These are phyloP conservation scores for Grifola frondosa DNA, from an alignment of 1,284 basidiomycete genomes.

Conservation along the genomic window DNA sequence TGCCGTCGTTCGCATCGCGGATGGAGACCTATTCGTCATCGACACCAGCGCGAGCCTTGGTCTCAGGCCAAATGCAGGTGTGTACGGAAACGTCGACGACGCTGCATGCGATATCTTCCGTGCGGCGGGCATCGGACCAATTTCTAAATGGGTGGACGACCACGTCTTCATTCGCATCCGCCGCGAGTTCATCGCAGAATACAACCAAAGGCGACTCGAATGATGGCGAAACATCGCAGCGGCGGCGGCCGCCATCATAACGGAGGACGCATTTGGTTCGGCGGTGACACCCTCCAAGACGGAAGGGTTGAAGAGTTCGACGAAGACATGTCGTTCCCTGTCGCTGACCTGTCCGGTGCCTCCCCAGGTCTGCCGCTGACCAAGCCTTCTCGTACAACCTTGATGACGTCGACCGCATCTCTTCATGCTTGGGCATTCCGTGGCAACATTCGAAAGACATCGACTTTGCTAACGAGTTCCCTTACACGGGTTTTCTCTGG, in stretches of 20 bases:
- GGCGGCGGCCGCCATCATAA: constrained; percentile 19
- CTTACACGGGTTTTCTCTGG: constrained; percentile 29
- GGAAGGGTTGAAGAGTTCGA: constrained; percentile 17
- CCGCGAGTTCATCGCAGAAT: constrained; percentile 12
- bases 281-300: constrained; percentile 18
- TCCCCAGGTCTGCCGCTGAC: constrained; percentile 14
- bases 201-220: constrained; percentile 18
- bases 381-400: constrained; percentile 16
- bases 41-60: constrained; percentile 35
- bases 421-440: constrained; percentile 20
- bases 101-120: constrained; percentile 32
- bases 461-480: constrained; percentile 6
- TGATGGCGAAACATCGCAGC: too few relatives aligned
- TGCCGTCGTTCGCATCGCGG: constrained; percentile 25
- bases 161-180: constrained; percentile 36
- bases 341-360: constrained; percentile 9
- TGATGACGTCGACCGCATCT: constrained; percentile 20
- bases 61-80: constrained; percentile 26
- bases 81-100: constrained; percentile 32
- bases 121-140: constrained; percentile 30
- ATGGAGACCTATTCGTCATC: constrained; percentile 21
- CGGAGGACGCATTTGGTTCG: constrained; percentile 33
- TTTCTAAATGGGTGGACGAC: constrained; percentile 43
- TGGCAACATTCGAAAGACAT: constrained; percentile 25
- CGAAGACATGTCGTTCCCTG: constrained; percentile 17